Evolutionary conservation across 2,329 filamentous ascomycete genomes (phyloP).

Genomic region (Pseudocercospora fuligena): DNA sequence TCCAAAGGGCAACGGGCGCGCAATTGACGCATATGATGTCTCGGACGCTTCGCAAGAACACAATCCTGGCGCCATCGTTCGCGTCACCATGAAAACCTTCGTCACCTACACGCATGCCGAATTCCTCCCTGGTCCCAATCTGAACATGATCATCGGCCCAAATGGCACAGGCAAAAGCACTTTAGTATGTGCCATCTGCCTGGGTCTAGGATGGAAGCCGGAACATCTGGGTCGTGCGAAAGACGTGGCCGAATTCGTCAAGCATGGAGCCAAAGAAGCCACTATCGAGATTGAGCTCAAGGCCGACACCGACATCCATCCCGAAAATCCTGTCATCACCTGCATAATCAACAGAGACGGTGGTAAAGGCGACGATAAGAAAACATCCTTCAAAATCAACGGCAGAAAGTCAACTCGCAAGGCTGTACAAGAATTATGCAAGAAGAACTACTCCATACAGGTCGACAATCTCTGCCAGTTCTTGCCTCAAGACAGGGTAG

Average conservation of each 20-base stretch:
- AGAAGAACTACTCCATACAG: constrained; percentile 78
- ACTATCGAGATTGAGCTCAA: constrained; percentile 90
- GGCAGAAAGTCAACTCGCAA: constrained; percentile 65
- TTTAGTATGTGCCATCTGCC: constrained; percentile 91
- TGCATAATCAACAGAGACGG: constrained; percentile 81
- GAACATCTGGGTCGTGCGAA: constrained; percentile 84
- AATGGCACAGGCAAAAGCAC: constrained; percentile 99
- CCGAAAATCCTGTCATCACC: constrained; percentile 72
- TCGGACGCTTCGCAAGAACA: neutral
- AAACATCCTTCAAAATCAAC: constrained; percentile 78
- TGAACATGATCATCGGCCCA: constrained; percentile 99
- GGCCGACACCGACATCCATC: constrained; percentile 59
- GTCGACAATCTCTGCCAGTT: constrained; percentile 99
- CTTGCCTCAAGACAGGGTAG: constrained; percentile 91
- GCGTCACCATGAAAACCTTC: constrained; percentile 85
- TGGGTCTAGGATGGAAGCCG: constrained; percentile 84
- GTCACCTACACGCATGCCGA: constrained; percentile 94
- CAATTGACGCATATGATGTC: constrained; percentile 2
- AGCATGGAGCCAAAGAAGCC: constrained; percentile 79
- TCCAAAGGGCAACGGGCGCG: constrained; percentile 31
- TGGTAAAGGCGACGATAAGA: constrained; percentile 57
- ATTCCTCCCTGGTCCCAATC: constrained; percentile 84
- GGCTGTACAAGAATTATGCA: constrained; percentile 69
- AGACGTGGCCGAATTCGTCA: constrained; percentile 86
- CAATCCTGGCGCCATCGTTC: constrained; percentile 79